These are phyloP conservation scores for Prillingera fragicola DNA, from an alignment of 1,284 basidiomycete species.

Conservation along the genomic window DNA sequence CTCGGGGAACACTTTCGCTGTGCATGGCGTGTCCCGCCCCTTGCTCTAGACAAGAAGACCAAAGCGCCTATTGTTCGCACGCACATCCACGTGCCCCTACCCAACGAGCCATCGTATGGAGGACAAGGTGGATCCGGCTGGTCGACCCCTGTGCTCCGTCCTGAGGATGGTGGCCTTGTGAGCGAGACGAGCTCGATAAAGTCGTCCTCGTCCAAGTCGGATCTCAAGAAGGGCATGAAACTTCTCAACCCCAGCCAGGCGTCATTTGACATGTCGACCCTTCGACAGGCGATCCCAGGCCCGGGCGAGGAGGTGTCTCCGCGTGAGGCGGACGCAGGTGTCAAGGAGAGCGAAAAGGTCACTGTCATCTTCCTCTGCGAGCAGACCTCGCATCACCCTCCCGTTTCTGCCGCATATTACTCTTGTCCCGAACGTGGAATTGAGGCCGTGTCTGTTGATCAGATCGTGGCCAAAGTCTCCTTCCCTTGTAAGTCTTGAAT, in stretches of 20 bases:
- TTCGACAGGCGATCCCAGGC: conserved; percentile 32
- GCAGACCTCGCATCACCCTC: conserved; percentile 94
- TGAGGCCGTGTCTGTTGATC: conserved; percentile 71
- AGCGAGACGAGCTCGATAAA: conserved; percentile 28
- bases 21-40: conserved; percentile 55
- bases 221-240: conserved; percentile 3
- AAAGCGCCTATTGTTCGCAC: conserved; percentile 47
- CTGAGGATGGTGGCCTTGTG: conserved; percentile 39
- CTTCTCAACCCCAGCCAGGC: neutral
- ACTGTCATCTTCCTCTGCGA: conserved; percentile 70
- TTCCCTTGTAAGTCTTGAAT: conserved; percentile 56
- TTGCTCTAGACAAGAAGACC: conserved; percentile 42
- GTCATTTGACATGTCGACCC: conserved; percentile 13
- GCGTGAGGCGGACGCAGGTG: conserved; percentile 45
- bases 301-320: conserved; percentile 43
- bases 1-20: conserved; percentile 87
- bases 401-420: conserved; percentile 84
- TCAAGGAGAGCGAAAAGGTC: conserved; percentile 50
- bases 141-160: conserved; percentile 41
- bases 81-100: conserved; percentile 45
- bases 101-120: conserved; percentile 43
- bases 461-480: conserved; percentile 84
- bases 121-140: conserved; percentile 41
- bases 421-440: conserved; percentile 66
- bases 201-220: conserved; percentile 26